Conservation (phyloP, 352 stramenopile species). For the Phytophthora hybrid region DNA sequence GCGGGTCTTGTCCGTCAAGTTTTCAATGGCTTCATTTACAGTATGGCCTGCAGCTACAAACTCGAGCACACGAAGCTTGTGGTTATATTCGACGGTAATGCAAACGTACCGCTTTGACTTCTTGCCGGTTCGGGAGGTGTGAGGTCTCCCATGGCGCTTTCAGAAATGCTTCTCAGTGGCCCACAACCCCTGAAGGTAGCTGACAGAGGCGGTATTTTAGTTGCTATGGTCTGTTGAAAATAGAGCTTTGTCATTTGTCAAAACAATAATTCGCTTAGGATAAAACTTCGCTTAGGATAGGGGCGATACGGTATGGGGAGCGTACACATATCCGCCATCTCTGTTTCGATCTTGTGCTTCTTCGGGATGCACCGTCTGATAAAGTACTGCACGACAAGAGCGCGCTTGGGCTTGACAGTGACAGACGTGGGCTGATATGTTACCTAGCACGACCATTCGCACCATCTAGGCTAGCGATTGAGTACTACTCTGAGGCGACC, state of each 20-base stretch:
- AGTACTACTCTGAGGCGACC: too few relatives aligned
- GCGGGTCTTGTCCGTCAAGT: background rate
- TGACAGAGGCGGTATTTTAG: background rate
- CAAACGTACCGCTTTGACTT: conserved; percentile 4
- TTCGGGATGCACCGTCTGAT: too few relatives aligned
- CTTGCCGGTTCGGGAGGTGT: conserved; percentile 9
- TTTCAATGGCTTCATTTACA: background rate
- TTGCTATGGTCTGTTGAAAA: background rate
- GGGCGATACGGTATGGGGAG: background rate
- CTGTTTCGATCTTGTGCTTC: too few relatives aligned
- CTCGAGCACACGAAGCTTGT: background rate
- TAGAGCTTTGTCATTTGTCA: background rate
- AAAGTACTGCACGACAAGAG: too few relatives aligned
- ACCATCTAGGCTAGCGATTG: too few relatives aligned
- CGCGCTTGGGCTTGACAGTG: too few relatives aligned
- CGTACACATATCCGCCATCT: too few relatives aligned
- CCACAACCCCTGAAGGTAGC: background rate
- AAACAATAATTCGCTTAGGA: conserved; percentile 13
- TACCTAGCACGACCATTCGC: too few relatives aligned
- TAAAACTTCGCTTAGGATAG: conserved; percentile 22
- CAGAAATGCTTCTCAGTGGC: background rate
- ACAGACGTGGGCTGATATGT: too few relatives aligned
- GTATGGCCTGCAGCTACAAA: background rate
- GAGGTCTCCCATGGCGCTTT: conserved; percentile 4
- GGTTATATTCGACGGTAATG: conserved; percentile 23